phyloP scores from a whole-genome alignment of 257 asterid genomes.

The Ilex aquifolium region DNA sequence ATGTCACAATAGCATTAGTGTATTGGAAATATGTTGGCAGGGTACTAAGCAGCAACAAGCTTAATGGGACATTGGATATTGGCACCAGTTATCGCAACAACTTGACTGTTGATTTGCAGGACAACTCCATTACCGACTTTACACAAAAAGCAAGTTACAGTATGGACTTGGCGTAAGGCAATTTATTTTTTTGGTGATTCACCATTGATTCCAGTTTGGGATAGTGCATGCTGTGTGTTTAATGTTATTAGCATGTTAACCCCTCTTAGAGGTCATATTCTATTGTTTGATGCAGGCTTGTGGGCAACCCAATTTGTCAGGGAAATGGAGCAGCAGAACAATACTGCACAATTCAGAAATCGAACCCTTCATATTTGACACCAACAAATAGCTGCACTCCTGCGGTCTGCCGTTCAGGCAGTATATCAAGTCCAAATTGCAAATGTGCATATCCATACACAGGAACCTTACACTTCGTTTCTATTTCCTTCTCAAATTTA shows the following conservation, averaged over 20 bases:
- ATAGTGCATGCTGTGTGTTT: neutral
- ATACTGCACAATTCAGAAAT: conserved; percentile 34
- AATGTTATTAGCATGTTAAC: neutral
- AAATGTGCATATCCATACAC: conserved; percentile 60
- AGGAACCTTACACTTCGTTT: conserved; percentile 68
- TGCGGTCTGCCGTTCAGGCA: conserved; percentile 36
- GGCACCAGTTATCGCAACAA: conserved; percentile 54
- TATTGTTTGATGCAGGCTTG: conserved; percentile 39
- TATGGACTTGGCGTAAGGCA: conserved; percentile 39
- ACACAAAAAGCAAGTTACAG: conserved; percentile 39
- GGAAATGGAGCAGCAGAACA: conserved; percentile 32
- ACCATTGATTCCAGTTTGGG: neutral
- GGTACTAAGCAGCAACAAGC: conserved; percentile 51
- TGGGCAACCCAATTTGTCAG: conserved; percentile 60
- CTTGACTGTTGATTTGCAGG: conserved; percentile 60
- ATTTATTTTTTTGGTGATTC: conserved; percentile 2
- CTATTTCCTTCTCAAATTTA: conserved; percentile 68
- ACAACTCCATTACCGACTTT: conserved; percentile 49
- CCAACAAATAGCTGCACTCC: conserved; percentile 38
- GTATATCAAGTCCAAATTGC: conserved; percentile 60
- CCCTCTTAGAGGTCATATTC: conserved; percentile 1
- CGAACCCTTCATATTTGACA: conserved; percentile 9
- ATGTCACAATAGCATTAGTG: too few relatives aligned
- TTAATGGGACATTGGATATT: conserved; percentile 57
- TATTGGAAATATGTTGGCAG: conserved; percentile 30